Evolutionary conservation across 2,329 filamentous ascomycete species (phyloP), one percentile per base, ranked within the genome.

Genomic region (Arthrobotrys pseudoclavata): DNA sequence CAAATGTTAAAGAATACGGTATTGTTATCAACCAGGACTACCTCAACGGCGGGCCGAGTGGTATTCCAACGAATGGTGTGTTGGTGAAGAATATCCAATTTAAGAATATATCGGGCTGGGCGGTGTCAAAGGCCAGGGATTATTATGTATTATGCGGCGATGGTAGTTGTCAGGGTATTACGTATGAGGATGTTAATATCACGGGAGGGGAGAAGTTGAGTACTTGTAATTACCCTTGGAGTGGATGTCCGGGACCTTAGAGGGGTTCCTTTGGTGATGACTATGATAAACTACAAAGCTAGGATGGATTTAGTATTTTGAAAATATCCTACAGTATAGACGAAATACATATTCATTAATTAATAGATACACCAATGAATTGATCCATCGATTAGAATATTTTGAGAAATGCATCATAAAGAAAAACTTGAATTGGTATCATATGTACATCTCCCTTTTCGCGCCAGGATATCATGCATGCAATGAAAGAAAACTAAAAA

Each of bases 1-100:
- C 81, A 40, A 83, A 84, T 63, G 86, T 87, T 77, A 81, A 83
- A 34, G 84, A 84, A 76, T 87, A 87, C 80, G 86, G 86, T n/a
- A 86, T 88, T 69, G 86, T 86, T 74, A 83, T 87, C 48, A 83
- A 87, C 82, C 86, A 87, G 82, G 86, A 87, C 80, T 88, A 87
- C 79, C 80, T 86, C 67, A 87, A 87, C 79, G 86, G 84, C 12
- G 84, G 84, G 3, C 81, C 84, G 4, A 84, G 83, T 5, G 84
- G 84, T 0, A 76, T 79, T 9, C 83, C 84, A 4, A 83, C 83
- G 0, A 84, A 84, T 61, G 84, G 84, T 1, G 84, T 85, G 1
- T 80, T 79, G 1, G 84, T 85, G 53, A 76, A 79, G 29, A 83
- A 82, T 66, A 55, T 85, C 2, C 72, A 80, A 6, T 83, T 85